phyloP scores from a whole-genome alignment of 2,329 filamentous ascomycete species.

The Xylaria sp. region DNA sequence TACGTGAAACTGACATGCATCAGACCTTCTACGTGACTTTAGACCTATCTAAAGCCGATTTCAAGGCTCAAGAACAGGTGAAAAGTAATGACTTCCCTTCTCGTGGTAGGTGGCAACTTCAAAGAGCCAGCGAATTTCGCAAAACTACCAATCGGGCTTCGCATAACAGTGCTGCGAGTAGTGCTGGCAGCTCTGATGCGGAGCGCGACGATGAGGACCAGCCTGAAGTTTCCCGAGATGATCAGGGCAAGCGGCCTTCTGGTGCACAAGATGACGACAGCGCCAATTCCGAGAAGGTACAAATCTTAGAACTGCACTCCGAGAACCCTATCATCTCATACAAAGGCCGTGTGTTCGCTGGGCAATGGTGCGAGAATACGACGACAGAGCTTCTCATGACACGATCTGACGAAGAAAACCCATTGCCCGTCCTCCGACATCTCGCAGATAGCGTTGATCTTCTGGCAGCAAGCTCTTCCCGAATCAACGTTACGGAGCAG shows the following conservation, averaged over 20 bases:
- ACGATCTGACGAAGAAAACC: slow-evolving; percentile 54
- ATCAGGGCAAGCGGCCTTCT: neutral
- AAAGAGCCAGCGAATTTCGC: slow-evolving; percentile 45
- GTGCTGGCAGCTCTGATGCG: slow-evolving; percentile 33
- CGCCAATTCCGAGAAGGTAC: slow-evolving; percentile 62
- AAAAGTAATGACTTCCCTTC: slow-evolving; percentile 46
- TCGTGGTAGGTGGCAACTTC: slow-evolving; percentile 59
- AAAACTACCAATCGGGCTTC: slow-evolving; percentile 13
- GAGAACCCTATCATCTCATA: slow-evolving; percentile 82
- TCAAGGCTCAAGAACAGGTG: slow-evolving; percentile 57
- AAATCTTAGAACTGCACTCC: slow-evolving; percentile 85
- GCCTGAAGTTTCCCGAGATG: slow-evolving; percentile 36
- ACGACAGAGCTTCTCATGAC: slow-evolving; percentile 85
- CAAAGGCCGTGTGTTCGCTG: slow-evolving; percentile 79
- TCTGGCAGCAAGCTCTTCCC: slow-evolving; percentile 74
- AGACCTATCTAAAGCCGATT: slow-evolving; percentile 70
- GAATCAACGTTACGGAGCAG: slow-evolving; percentile 74
- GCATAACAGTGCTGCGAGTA: slow-evolving; percentile 32
- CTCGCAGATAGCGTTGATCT: slow-evolving; percentile 72
- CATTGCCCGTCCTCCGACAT: slow-evolving; percentile 59
- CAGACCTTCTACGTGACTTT: slow-evolving; percentile 73
- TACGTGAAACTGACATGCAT: slow-evolving; percentile 17
- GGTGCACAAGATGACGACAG: slow-evolving; percentile 12
- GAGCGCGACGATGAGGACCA: slow-evolving; percentile 41
- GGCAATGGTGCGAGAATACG: slow-evolving; percentile 82